These are phyloP conservation scores for Exophiala phaeomuriformis DNA, from an alignment of 2,329 filamentous ascomycete genomes.

Conservation along the genomic window DNA sequence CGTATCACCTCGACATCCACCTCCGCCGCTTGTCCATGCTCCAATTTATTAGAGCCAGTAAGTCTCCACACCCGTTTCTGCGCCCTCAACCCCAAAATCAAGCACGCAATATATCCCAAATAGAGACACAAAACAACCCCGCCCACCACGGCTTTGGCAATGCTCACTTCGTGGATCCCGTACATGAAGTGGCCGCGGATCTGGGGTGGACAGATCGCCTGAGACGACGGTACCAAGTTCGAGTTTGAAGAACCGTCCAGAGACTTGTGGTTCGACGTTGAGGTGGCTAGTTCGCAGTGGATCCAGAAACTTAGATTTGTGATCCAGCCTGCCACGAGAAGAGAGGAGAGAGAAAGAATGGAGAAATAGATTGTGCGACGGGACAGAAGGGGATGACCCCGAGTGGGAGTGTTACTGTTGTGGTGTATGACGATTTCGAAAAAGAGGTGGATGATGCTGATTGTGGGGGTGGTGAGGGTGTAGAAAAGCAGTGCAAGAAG, in stretches of 20 bases:
- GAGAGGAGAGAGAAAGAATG: constrained; percentile 13
- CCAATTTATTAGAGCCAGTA: neutral
- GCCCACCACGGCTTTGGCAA: constrained; percentile 19
- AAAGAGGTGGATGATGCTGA: constrained; percentile 15
- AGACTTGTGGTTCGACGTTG: constrained; percentile 27
- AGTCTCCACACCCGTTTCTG: constrained; percentile 18
- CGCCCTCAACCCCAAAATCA: constrained; percentile 3
- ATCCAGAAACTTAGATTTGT: constrained; percentile 22
- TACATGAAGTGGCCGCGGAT: constrained; percentile 37
- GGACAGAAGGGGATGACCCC: neutral
- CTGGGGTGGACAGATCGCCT: constrained; percentile 43
- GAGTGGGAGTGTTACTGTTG: constrained; percentile 4
- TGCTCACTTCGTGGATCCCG: constrained; percentile 25
- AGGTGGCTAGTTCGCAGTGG: constrained; percentile 22
- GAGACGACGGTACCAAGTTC: constrained; percentile 22
- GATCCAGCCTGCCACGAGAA: constrained; percentile 19
- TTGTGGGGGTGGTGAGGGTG: constrained; percentile 16
- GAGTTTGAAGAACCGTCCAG: no score
- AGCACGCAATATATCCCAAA: constrained; percentile 4
- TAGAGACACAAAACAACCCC: constrained; percentile 16
- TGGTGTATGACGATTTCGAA: constrained; percentile 22
- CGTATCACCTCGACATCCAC: neutral
- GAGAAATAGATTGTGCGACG: constrained; percentile 27
- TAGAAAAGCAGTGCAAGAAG: constrained; percentile 21
- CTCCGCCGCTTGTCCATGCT: neutral